A percentile compares a stretch with the other conserved stretches of the same genome.
phyloP scores from a whole-genome alignment of 352 stramenopile genomes.

The Phytophthora pinifolia region DNA sequence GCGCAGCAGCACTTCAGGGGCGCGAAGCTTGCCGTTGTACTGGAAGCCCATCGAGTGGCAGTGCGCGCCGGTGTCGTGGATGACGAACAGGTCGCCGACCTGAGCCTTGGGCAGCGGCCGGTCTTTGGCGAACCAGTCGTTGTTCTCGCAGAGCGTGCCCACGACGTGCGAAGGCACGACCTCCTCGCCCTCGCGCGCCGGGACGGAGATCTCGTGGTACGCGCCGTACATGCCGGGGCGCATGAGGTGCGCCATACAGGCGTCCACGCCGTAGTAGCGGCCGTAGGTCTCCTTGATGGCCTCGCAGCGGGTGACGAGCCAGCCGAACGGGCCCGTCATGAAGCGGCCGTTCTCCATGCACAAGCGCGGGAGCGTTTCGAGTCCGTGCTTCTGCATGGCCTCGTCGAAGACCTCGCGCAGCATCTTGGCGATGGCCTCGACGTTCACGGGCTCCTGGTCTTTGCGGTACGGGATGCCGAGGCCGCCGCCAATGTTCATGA shows the following conservation, averaged over 20 bases:
- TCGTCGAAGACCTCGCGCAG: conserved; percentile 77
- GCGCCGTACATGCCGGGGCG: conserved; percentile 89
- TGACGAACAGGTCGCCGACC: conserved; percentile 89
- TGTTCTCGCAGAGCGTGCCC: conserved; percentile 90
- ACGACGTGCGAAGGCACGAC: conserved; percentile 70
- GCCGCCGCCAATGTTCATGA: conserved; percentile 90
- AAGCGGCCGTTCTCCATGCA: conserved; percentile 92
- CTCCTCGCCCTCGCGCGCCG: conserved; percentile 47
- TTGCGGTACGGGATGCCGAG: conserved; percentile 88
- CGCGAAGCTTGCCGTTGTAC: conserved; percentile 91
- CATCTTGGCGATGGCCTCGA: conserved; percentile 71
- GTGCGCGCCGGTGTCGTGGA: conserved; percentile 89
- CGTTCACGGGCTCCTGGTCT: conserved; percentile 67
- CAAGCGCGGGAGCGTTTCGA: conserved; percentile 57
- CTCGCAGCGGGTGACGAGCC: conserved; percentile 82
- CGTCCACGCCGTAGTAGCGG: conserved; percentile 87
- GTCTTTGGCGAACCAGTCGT: conserved; percentile 92
- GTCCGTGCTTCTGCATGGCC: conserved; percentile 65
- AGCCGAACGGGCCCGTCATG: conserved; percentile 88
- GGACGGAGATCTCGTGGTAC: conserved; percentile 89
- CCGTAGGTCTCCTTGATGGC: conserved; percentile 88
- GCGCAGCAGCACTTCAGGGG: conserved; percentile 83
- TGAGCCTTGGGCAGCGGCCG: conserved; percentile 61
- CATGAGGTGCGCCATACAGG: conserved; percentile 91
- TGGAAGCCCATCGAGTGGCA: conserved; percentile 93